Evolutionary conservation across 345 rosid genomes (phyloP), one percentile per base, ranked within the genome.

Genomic region (Salix exigua): DNA sequence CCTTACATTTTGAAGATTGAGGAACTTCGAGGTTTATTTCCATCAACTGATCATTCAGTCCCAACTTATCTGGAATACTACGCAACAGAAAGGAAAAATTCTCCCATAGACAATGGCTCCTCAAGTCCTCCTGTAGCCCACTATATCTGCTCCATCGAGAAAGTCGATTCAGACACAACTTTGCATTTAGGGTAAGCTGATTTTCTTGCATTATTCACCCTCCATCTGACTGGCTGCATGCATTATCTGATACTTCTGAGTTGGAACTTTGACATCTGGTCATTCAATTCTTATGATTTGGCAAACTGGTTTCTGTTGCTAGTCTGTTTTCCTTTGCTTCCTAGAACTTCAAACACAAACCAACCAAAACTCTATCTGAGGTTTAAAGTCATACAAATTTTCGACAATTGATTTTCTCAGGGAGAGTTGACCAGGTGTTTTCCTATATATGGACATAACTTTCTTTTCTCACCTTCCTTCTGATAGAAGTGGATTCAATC

Each of bases 141-240:
- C 58, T 78, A 80, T 64, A 40, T 40, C 10, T 82, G 81, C 75
- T 78, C 85, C 33, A 70, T 80, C 58, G 89, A 88, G 48, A 88
- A 83, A 38, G 90, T 83, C 76, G 89, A 91, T 81, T 95, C 99
- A 68, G 97, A 95, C 86, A 95, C 97, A 37, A 87, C 93, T 55
- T 77, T 95, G 85, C 91, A 92, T 66, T 81, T 91, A 66, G 97
- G 99, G 99, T 92, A 92, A 51, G 77, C 25, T 55, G 13, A 21
- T 76, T 72, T 70, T 72, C 75, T 77, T n/a, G 8, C 28, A 70
- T 31, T 53, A 60, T 18, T 4, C 42, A 25, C 53, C 38, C 26
- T 65, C 40, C 16, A 53, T 21, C 19, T 17, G 65, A 14, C 7
- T 26, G 21, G 51, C 33, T n/a, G 12, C 25, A 18, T 50, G 21